Percentiles rank a stretch among this genome's conserved stretches.
These are phyloP conservation scores for Endocladia muricata DNA, from an alignment of 31 red algal species.

Conservation along the genomic window DNA sequence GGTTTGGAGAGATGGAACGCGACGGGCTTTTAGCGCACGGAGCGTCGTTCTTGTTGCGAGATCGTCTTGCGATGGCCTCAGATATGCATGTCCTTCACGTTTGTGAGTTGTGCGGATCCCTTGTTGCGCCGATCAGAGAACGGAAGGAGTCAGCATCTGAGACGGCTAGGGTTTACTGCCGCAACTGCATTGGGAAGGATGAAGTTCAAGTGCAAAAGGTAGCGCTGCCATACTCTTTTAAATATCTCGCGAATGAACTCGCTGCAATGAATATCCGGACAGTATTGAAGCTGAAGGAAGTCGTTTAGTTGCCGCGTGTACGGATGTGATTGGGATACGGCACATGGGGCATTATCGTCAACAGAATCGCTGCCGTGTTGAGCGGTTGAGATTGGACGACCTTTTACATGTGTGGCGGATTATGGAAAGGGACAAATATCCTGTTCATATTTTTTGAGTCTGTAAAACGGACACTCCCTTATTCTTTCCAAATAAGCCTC, in stretches of 20 bases:
- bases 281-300: slow-evolving; percentile 41
- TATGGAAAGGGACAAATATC: no score
- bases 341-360: no score
- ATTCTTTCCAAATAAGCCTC: no score
- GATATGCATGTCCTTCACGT: slow-evolving; percentile 81
- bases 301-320: slow-evolving; percentile 28
- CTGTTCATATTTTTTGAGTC: no score
- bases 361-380: no score
- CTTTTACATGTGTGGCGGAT: no score
- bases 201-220: slow-evolving; percentile 28
- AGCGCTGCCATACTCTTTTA: slow-evolving; percentile 79
- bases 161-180: neutral
- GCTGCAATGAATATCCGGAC: slow-evolving; percentile 97
- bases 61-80: slow-evolving; percentile 72
- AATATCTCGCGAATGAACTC: slow-evolving; percentile 88
- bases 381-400: no score
- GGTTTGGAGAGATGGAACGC: slow-evolving; percentile 98
- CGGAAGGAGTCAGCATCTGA: neutral
- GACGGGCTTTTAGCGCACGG: slow-evolving; percentile 86
- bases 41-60: slow-evolving; percentile 77
- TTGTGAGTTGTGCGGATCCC: slow-evolving; percentile 64
- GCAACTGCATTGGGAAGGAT: slow-evolving; percentile 1
- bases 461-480: no score
- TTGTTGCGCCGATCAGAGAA: slow-evolving; percentile 37
- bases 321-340: no score